These are phyloP conservation scores for Rugonectria rugulosa DNA, from an alignment of 2,329 filamentous ascomycete genomes.

Conservation along the genomic window DNA sequence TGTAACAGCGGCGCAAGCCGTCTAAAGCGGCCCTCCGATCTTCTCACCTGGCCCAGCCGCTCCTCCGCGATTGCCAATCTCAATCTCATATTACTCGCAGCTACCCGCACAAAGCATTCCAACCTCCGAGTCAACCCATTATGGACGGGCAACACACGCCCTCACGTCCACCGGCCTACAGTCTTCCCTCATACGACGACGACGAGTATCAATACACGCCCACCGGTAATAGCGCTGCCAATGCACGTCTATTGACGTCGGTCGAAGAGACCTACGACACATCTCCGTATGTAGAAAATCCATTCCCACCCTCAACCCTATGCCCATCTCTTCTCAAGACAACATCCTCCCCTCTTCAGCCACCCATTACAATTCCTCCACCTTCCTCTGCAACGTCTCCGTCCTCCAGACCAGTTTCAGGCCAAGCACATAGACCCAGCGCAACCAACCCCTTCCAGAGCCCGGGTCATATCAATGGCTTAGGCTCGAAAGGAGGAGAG, in stretches of 20 bases:
- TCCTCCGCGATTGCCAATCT: slow-evolving; percentile 6
- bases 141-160: slow-evolving; percentile 63
- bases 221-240: slow-evolving; percentile 57
- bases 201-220: slow-evolving; percentile 55
- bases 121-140: slow-evolving; percentile 29
- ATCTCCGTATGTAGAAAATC: slow-evolving; percentile 62
- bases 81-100: slow-evolving; percentile 25
- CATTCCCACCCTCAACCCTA: slow-evolving; percentile 23
- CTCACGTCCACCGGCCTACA: slow-evolving; percentile 64
- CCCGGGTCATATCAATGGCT: slow-evolving; percentile 14
- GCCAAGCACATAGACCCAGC: neutral
- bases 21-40: slow-evolving; percentile 15
- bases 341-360: slow-evolving; percentile 19
- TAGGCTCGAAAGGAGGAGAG: slow-evolving; percentile 5
- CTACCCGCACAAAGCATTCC: slow-evolving; percentile 41
- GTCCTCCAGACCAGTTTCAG: slow-evolving; percentile 22
- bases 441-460: slow-evolving; percentile 2
- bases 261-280: slow-evolving; percentile 63
- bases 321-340: slow-evolving; percentile 22
- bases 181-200: slow-evolving; percentile 63
- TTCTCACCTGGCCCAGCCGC: slow-evolving; percentile 11
- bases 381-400: slow-evolving; percentile 19
- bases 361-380: slow-evolving; percentile 26
- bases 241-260: slow-evolving; percentile 68
- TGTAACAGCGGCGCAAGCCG: slow-evolving; percentile 29